These are phyloP conservation scores for Globisporangium nodosum DNA, from an alignment of 352 stramenopile genomes.

Conservation along the genomic window DNA sequence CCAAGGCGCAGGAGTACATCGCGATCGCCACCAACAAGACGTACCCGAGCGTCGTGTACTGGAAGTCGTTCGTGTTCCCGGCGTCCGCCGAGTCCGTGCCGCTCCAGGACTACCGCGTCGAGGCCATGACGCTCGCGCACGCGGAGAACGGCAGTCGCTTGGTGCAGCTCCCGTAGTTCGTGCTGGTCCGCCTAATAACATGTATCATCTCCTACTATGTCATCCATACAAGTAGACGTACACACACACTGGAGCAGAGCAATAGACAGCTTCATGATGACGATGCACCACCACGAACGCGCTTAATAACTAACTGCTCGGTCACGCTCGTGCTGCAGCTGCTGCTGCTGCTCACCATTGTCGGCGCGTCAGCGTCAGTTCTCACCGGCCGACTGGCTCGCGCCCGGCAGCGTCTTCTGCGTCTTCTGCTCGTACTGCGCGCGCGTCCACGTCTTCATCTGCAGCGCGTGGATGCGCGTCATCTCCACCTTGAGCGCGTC, in stretches of 20 bases:
- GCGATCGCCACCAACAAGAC: slow-evolving; percentile 16
- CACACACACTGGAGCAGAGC: too few relatives aligned
- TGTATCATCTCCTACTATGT: too few relatives aligned
- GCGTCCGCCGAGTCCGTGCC: slow-evolving; percentile 3
- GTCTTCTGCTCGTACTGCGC: slow-evolving; percentile 82
- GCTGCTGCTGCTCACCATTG: background rate
- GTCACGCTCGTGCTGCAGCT: background rate
- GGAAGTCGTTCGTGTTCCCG: slow-evolving; percentile 19
- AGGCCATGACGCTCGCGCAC: slow-evolving; percentile 9
- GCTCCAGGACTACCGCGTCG: slow-evolving; percentile 1
- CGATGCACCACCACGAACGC: too few relatives aligned
- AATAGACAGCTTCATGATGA: too few relatives aligned
- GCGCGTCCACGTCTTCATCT: slow-evolving; percentile 85
- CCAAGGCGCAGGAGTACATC: slow-evolving; percentile 15
- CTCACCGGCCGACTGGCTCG: slow-evolving; percentile 43
- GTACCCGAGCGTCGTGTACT: slow-evolving; percentile 25
- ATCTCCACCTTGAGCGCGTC: slow-evolving; percentile 80
- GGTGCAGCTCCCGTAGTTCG: slow-evolving; percentile 3
- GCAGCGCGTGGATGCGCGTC: slow-evolving; percentile 77
- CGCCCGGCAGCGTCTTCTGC: slow-evolving; percentile 37
- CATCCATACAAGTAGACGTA: background rate
- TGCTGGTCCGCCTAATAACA: too few relatives aligned
- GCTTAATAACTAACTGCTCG: too few relatives aligned
- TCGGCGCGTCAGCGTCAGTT: slow-evolving; percentile 22
- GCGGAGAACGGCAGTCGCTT: background rate